Conservation (phyloP, 1,284 basidiomycete species). For the Rhodotorula sp. region DNA sequence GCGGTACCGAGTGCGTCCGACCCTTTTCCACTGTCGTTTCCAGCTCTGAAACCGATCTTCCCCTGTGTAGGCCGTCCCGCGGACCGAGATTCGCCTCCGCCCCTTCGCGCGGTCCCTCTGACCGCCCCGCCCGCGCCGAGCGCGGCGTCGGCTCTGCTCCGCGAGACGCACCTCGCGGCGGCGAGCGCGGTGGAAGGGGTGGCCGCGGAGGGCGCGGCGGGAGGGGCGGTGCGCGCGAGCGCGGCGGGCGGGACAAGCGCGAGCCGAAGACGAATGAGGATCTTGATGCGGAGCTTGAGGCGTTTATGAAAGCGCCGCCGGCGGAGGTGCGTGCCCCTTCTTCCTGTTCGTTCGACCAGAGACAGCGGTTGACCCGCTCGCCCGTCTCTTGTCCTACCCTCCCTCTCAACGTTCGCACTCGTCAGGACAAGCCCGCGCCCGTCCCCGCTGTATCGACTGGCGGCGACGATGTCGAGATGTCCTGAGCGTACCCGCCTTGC, state of each 20-base stretch:
- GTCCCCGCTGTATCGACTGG: background rate
- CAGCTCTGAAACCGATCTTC: too few species aligned
- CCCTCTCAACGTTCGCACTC: background rate
- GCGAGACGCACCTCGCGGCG: too few species aligned
- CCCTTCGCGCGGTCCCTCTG: background rate
- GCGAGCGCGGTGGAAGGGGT: slow-evolving; percentile 25
- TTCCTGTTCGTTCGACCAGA: too few species aligned
- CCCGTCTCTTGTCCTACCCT: background rate
- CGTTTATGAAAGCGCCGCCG: slow-evolving; percentile 65
- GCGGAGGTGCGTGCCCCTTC: background rate
- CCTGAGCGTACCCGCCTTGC: background rate
- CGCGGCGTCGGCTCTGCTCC: too few species aligned
- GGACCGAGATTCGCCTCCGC: background rate
- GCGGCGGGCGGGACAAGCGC: slow-evolving; percentile 54
- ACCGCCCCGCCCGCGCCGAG: slow-evolving; percentile 40
- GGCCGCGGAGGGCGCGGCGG: slow-evolving; percentile 37
- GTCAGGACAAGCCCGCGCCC: slow-evolving; percentile 1
- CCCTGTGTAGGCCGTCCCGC: background rate
- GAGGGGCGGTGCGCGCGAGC: slow-evolving; percentile 38
- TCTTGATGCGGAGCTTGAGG: slow-evolving; percentile 85
- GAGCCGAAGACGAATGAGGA: slow-evolving; percentile 71
- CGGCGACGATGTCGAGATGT: slow-evolving; percentile 21
- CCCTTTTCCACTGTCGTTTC: too few species aligned
- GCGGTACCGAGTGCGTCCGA: slow-evolving; percentile 12
- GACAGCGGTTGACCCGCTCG: background rate